A percentile compares a stretch with the other conserved stretches of the same genome.
These are phyloP conservation scores for Penicillium silybi DNA, from an alignment of 495 filamentous ascomycete genomes.

Conservation along the genomic window DNA sequence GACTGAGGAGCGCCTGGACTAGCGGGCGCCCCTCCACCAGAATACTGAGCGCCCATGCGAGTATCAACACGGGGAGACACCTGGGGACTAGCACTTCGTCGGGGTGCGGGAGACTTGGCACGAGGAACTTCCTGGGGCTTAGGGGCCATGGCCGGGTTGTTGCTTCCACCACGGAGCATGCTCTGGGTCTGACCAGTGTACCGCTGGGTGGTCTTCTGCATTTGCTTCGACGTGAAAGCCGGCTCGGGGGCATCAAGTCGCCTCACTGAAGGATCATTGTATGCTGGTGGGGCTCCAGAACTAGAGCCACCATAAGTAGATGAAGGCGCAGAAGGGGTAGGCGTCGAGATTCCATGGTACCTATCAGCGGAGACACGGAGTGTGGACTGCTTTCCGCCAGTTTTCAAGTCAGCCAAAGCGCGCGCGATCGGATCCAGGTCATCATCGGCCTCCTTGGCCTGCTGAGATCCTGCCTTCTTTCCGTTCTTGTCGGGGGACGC, in stretches of 20 bases:
- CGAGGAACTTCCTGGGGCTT: conserved; percentile 40
- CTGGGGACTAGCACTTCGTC: conserved; percentile 54
- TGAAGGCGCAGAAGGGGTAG: conserved; percentile 68
- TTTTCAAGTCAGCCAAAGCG: conserved; percentile 89
- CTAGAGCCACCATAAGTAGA: conserved; percentile 57
- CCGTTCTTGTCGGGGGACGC: conserved; percentile 66
- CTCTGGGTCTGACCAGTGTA: conserved; percentile 79
- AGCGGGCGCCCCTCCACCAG: conserved; percentile 31
- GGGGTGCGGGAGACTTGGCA: conserved; percentile 47
- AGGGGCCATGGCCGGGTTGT: conserved; percentile 25
- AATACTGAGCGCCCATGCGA: conserved; percentile 35
- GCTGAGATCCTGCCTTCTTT: conserved; percentile 31
- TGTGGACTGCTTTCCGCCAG: conserved; percentile 70
- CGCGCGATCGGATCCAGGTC: conserved; percentile 85
- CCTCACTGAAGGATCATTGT: conserved; percentile 67
- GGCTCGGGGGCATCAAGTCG: conserved; percentile 86
- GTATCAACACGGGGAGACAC: conserved; percentile 35
- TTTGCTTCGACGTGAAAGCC: conserved; percentile 84
- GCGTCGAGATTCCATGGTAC: conserved; percentile 70
- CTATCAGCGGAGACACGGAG: conserved; percentile 86
- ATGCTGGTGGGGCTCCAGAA: conserved; percentile 65
- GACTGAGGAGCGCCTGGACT: conserved; percentile 38
- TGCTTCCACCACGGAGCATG: conserved; percentile 61
- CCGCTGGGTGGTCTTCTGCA: conserved; percentile 87
- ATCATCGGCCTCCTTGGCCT: conserved; percentile 35